Evolutionary conservation across 306 rosid genomes (phyloP).

Genomic region (Trifolium repens): DNA sequence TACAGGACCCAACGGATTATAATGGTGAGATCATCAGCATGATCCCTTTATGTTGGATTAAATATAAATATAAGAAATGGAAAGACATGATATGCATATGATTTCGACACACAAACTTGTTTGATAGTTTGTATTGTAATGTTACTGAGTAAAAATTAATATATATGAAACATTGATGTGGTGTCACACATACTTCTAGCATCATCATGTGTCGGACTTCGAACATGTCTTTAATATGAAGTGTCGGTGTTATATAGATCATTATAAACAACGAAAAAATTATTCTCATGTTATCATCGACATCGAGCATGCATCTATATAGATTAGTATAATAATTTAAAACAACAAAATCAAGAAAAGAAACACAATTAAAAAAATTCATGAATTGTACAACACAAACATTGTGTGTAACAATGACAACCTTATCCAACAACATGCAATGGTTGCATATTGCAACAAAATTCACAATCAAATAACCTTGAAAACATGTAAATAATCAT

Average conservation of each 20-base stretch:
- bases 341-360: neutral
- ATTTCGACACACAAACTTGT: neutral
- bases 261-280: neutral
- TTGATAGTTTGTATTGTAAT: no score
- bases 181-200: neutral
- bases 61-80: no score
- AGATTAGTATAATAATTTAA: neutral
- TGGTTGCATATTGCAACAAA: neutral
- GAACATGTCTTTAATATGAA: neutral
- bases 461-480: neutral
- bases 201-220: neutral
- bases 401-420: neutral
- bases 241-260: neutral
- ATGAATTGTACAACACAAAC: neutral
- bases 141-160: no score
- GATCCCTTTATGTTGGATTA: no score
- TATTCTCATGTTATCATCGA: neutral
- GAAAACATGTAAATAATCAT: neutral
- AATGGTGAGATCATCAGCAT: no score
- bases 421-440: slow-evolving; percentile 11
- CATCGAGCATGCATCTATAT: neutral
- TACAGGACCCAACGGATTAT: no score
- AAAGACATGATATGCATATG: neutral
- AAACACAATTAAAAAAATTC: neutral
- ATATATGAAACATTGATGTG: rapidly evolving